These are phyloP conservation scores for Fennellomyces sp. DNA, from an alignment of 371 early-diverging fungal species.

Conservation along the genomic window DNA sequence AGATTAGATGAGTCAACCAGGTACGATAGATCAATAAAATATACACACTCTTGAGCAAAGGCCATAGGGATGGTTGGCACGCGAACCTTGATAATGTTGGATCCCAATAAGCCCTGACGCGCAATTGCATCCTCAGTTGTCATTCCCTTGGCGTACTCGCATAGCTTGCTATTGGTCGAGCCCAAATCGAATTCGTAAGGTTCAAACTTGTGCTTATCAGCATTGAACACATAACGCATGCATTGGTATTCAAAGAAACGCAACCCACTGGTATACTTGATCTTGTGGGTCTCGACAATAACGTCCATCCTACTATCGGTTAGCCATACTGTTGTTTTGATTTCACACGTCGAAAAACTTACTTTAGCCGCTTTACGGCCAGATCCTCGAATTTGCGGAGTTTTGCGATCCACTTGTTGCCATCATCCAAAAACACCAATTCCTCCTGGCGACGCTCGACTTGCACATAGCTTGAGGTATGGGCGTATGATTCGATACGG, in stretches of 20 bases:
- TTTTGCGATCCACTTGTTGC: constrained; percentile 30
- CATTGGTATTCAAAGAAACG: constrained; percentile 75
- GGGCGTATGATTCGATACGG: constrained; percentile 55
- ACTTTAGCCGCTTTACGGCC: constrained; percentile 12
- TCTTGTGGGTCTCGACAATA: constrained; percentile 41
- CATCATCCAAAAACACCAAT: constrained; percentile 58
- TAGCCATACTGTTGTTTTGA: not conserved
- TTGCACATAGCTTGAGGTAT: constrained; percentile 57
- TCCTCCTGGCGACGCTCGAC: constrained; percentile 60
- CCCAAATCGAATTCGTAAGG: constrained; percentile 65
- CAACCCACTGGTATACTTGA: constrained; percentile 42
- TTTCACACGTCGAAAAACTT: constrained; percentile 4
- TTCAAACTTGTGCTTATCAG: constrained; percentile 44
- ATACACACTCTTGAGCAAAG: constrained; percentile 54
- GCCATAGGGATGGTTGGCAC: constrained; percentile 56
- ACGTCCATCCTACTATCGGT: constrained; percentile 34
- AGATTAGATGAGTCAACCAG: not conserved
- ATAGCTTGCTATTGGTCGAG: constrained; percentile 46
- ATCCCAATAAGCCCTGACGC: constrained; percentile 62
- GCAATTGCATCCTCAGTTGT: constrained; percentile 46
- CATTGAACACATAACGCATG: constrained; percentile 70
- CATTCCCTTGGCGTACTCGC: constrained; percentile 50
- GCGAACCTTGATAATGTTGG: constrained; percentile 66
- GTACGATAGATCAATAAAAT: not conserved
- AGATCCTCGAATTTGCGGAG: constrained; percentile 36